Conservation (phyloP, 2,329 filamentous ascomycete species). For the Arthroderma uncinatum region DNA sequence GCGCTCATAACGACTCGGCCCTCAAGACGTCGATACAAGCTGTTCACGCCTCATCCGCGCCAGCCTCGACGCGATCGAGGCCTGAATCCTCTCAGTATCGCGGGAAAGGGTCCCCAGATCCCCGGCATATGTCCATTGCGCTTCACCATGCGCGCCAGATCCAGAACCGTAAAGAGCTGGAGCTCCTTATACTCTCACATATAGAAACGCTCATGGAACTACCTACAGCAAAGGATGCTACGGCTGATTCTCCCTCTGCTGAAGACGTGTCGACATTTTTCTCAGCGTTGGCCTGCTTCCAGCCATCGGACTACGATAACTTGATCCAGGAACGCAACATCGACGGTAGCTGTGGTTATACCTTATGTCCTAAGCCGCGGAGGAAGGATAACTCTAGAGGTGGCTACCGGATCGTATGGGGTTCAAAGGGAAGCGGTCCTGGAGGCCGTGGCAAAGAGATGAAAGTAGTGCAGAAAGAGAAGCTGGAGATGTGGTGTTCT, state of each 20-base stretch:
- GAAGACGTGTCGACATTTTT: slow-evolving; percentile 57
- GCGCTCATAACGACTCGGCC: slow-evolving; percentile 40
- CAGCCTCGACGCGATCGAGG: slow-evolving; percentile 28
- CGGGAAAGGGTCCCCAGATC: slow-evolving; percentile 26
- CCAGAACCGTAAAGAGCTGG: slow-evolving; percentile 68
- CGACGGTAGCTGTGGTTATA: slow-evolving; percentile 70
- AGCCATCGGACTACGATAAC: slow-evolving; percentile 79
- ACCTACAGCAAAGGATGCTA: slow-evolving; percentile 42
- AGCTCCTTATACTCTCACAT: slow-evolving; percentile 59
- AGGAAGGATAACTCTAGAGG: slow-evolving; percentile 46
- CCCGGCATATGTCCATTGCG: slow-evolving; percentile 50
- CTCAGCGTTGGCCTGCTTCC: slow-evolving; percentile 58
- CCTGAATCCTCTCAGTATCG: slow-evolving; percentile 16
- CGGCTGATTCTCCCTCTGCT: slow-evolving; percentile 43
- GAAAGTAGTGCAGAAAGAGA: slow-evolving; percentile 57
- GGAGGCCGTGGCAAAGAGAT: slow-evolving; percentile 42
- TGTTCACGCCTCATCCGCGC: slow-evolving; percentile 32
- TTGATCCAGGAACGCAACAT: slow-evolving; percentile 82
- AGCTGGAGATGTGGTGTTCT: slow-evolving; percentile 80
- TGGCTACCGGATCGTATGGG: slow-evolving; percentile 57
- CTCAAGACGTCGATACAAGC: slow-evolving; percentile 47
- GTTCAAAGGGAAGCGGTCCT: slow-evolving; percentile 39
- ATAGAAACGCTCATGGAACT: slow-evolving; percentile 61
- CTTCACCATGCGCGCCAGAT: slow-evolving; percentile 72
- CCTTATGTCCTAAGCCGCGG: slow-evolving; percentile 59